Evolutionary conservation across 2,329 filamentous ascomycete species (phyloP).

Genomic region (Ceratocystis eucalypticola): DNA sequence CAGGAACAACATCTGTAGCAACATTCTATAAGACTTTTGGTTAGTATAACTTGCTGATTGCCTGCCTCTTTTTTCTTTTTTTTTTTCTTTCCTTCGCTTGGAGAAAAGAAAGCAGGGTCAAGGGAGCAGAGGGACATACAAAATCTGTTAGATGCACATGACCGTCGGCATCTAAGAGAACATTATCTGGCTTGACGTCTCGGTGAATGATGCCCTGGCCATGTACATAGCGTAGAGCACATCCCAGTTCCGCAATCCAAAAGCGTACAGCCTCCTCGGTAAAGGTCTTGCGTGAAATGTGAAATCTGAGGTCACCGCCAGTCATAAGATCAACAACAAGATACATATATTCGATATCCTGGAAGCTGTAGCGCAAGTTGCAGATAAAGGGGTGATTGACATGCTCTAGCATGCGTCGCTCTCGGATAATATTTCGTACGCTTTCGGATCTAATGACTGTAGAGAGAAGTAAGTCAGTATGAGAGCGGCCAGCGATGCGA

Average conservation of each 20-base stretch:
- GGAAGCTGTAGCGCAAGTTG: slow-evolving; percentile 96
- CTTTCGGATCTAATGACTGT: slow-evolving; percentile 93
- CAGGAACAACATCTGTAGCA: slow-evolving; percentile 77
- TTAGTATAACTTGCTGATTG: slow-evolving; percentile 26
- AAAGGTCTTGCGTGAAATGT: slow-evolving; percentile 95
- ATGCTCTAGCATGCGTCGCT: slow-evolving; percentile 95
- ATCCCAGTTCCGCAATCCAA: slow-evolving; percentile 91
- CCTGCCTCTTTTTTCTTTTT: neutral
- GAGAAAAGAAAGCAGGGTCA: neutral
- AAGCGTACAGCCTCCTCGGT: slow-evolving; percentile 94
- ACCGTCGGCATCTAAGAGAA: slow-evolving; percentile 72
- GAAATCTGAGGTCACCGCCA: slow-evolving; percentile 88
- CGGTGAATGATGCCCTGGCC: slow-evolving; percentile 77
- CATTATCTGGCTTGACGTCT: slow-evolving; percentile 86
- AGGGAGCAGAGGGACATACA: slow-evolving; percentile 39
- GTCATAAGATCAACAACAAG: slow-evolving; percentile 97
- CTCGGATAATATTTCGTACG: slow-evolving; percentile 93
- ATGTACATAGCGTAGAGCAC: slow-evolving; percentile 78
- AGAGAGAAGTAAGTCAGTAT: neutral
- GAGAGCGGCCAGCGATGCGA: neutral
- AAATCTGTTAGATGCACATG: slow-evolving; percentile 98
- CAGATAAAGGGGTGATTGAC: slow-evolving; percentile 96
- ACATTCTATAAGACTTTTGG: slow-evolving; percentile 55
- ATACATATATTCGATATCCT: slow-evolving; percentile 99
- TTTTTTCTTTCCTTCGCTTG: neutral